phyloP scores from a whole-genome alignment of 2,329 filamentous ascomycete species.

The Pleomassaria siparia region DNA sequence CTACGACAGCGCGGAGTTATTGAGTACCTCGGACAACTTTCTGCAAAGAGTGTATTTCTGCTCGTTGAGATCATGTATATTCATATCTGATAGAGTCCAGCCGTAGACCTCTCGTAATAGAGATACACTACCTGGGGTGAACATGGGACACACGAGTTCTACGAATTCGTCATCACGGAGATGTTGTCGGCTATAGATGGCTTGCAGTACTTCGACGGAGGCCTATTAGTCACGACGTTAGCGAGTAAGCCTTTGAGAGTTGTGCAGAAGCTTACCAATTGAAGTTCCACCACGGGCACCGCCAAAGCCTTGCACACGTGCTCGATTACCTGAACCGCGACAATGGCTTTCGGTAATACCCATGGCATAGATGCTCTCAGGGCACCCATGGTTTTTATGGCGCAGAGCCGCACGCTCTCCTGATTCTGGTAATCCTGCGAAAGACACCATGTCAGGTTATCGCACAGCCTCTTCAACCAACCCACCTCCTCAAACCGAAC shows the following conservation, averaged over 20 bases:
- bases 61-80: conserved; percentile 82
- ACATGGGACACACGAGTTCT: conserved; percentile 77
- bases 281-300: conserved; percentile 38
- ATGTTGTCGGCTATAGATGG: conserved; percentile 72
- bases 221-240: conserved; percentile 31
- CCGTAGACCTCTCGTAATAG: conserved; percentile 74
- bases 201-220: conserved; percentile 79
- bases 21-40: conserved; percentile 82
- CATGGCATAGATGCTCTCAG: conserved; percentile 80
- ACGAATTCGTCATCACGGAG: conserved; percentile 78
- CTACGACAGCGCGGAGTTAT: conserved; percentile 4
- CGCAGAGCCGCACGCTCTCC: conserved; percentile 68
- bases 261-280: conserved; percentile 27
- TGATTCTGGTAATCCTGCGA: conserved; percentile 65
- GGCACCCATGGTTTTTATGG: conserved; percentile 74
- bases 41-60: conserved; percentile 90
- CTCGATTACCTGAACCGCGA: conserved; percentile 50
- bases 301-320: conserved; percentile 43
- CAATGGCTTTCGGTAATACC: conserved; percentile 82
- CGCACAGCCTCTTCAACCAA: conserved; percentile 78
- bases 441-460: conserved; percentile 73
- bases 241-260: conserved; percentile 5
- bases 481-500: conserved; percentile 80
- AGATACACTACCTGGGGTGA: conserved; percentile 68
- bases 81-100: conserved; percentile 77